Percentiles rank a stretch among this genome's conserved stretches.
Conservation (phyloP, 148 eudicot species). For the Rhododendron simsii region DNA sequence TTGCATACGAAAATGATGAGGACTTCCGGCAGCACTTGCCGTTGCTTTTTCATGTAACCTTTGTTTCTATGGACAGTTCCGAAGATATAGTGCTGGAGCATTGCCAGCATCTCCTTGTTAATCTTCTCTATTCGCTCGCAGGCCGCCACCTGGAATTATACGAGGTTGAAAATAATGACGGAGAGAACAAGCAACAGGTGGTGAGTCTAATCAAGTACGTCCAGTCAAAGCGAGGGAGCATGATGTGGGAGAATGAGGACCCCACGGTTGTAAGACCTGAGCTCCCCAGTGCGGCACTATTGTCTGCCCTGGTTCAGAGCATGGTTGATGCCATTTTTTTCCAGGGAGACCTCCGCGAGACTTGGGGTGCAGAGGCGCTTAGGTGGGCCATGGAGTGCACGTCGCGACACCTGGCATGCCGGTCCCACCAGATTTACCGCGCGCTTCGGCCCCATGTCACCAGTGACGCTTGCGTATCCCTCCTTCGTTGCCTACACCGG, state of each 20-base stretch:
- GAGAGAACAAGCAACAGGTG: conserved; percentile 97
- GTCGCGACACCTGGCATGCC: conserved; percentile 94
- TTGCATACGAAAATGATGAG: conserved; percentile 97
- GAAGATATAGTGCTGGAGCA: conserved; percentile 98
- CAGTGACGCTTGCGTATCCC: conserved; percentile 87
- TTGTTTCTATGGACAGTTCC: conserved; percentile 98
- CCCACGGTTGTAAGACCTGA: conserved; percentile 76
- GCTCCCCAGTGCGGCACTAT: conserved; percentile 93
- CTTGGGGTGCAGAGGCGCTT: conserved; percentile 95
- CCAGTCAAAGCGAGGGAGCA: conserved; percentile 94
- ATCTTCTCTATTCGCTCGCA: conserved; percentile 90
- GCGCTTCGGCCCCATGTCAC: conserved; percentile 89
- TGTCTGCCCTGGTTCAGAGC: conserved; percentile 96
- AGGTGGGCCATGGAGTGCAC: conserved; percentile 99
- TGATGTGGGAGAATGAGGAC: conserved; percentile 99
- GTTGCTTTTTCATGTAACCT: conserved; percentile 88
- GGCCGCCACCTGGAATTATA: conserved; percentile 95
- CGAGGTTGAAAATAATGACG: conserved; percentile 89
- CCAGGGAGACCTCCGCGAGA: conserved; percentile 95
- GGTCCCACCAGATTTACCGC: conserved; percentile 97
- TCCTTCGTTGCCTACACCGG: conserved; percentile 90
- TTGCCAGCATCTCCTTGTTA: conserved; percentile 95
- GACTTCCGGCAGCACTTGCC: conserved; percentile 97
- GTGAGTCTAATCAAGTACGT: conserved; percentile 95
- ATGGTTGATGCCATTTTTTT: conserved; percentile 99